Evolutionary conservation across 768 basidiomycete species (phyloP).

Genomic region (Calocybe gangraenosa): DNA sequence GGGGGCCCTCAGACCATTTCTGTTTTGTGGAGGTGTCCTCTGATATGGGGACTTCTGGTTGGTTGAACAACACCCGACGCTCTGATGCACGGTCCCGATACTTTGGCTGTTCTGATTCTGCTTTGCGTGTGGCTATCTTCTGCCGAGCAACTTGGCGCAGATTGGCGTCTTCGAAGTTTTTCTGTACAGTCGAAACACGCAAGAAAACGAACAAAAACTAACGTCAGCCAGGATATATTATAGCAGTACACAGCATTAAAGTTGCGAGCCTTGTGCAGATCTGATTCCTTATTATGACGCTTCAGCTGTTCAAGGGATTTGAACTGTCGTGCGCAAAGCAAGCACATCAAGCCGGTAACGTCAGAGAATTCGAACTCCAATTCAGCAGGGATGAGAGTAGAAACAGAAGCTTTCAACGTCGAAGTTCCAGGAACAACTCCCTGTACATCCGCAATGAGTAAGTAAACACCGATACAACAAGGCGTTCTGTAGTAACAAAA

Average conservation of each 20-base stretch:
- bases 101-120: constrained; percentile 55
- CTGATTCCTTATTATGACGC: constrained; percentile 91
- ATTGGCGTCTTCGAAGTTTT: constrained; percentile 74
- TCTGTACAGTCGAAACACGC: constrained; percentile 44
- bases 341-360: constrained; percentile 65
- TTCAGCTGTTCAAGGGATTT: constrained; percentile 81
- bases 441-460: constrained; percentile 23
- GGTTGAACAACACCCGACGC: constrained; percentile 85
- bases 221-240: constrained; percentile 27
- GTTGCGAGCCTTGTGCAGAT: constrained; percentile 84
- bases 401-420: constrained; percentile 9
- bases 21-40: constrained; percentile 33
- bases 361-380: constrained; percentile 84
- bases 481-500: constrained; percentile 15
- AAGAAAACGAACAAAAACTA: constrained; percentile 20
- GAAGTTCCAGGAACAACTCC: constrained; percentile 18
- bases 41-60: constrained; percentile 78
- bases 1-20: constrained; percentile 52
- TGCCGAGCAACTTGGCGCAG: constrained; percentile 71
- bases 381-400: constrained; percentile 41
- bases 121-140: constrained; percentile 50
- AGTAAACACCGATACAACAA: constrained; percentile 20
- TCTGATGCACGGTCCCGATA: constrained; percentile 96
- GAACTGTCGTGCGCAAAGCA: constrained; percentile 93
- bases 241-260: constrained; percentile 32